Evolutionary conservation across 139 green algal genomes (phyloP).

Genomic region (Edaphochlamys debaryana): DNA sequence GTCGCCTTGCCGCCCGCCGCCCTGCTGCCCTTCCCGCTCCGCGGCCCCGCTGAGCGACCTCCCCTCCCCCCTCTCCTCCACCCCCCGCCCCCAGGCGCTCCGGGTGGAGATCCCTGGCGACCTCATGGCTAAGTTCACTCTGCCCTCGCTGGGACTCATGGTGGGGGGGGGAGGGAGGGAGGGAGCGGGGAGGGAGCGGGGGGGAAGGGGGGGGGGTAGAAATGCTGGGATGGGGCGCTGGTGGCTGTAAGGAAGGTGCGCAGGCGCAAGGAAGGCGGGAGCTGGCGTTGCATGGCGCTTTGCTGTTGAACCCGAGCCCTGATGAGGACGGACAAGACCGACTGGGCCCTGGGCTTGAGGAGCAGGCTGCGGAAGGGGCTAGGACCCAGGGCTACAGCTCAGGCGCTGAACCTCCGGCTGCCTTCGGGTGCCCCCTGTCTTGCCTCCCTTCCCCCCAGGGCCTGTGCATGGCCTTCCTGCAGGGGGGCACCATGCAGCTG

Average conservation of each 20-base stretch:
- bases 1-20: too few species aligned
- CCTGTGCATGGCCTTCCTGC: constrained; percentile 47
- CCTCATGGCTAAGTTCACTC: constrained; percentile 54
- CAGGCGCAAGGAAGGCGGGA: too few species aligned
- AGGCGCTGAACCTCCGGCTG: too few species aligned
- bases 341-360: too few species aligned
- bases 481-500: constrained; percentile 55
- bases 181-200: background rate
- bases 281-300: too few species aligned
- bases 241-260: too few species aligned
- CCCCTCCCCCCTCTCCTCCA: too few species aligned
- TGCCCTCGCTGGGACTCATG: constrained; percentile 60
- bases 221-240: background rate
- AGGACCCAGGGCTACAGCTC: too few species aligned
- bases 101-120: constrained; percentile 43
- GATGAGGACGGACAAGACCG: too few species aligned
- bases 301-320: too few species aligned
- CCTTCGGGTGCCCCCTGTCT: background rate
- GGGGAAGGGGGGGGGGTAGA: background rate
- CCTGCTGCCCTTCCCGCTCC: background rate
- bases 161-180: background rate
- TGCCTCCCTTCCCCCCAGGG: constrained; percentile 28
- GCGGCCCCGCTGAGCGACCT: too few species aligned
- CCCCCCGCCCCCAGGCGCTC: constrained; percentile 47
- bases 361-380: too few species aligned